These are phyloP conservation scores for Morella rubra DNA, from an alignment of 306 rosid species.

Conservation along the genomic window DNA sequence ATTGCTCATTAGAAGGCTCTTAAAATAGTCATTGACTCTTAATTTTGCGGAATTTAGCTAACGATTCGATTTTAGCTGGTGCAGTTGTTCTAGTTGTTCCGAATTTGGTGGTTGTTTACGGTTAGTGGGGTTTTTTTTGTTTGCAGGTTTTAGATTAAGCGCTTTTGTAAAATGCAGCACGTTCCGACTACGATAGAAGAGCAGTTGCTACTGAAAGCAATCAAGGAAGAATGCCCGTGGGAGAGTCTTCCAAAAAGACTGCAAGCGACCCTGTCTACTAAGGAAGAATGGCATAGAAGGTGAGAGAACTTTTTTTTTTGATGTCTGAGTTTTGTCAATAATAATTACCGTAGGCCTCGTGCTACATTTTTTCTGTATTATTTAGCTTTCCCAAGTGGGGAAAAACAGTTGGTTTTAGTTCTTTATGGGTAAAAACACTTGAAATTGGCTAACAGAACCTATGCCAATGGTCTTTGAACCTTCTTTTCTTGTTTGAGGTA, in stretches of 20 bases:
- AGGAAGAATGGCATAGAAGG: constrained; percentile 91
- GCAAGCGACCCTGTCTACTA: constrained; percentile 63
- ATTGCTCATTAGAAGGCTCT: neutral
- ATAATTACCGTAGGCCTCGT: neutral
- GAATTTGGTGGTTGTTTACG: constrained; percentile 1
- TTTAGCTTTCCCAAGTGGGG: neutral
- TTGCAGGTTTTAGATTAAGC: constrained; percentile 29
- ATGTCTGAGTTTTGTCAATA: constrained; percentile 1
- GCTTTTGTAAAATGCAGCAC: constrained; percentile 63
- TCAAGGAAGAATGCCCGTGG: constrained; percentile 84
- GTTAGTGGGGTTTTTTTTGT: neutral
- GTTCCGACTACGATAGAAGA: constrained; percentile 60
- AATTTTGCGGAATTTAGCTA: neutral
- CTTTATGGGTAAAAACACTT: neutral
- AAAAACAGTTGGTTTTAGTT: neutral
- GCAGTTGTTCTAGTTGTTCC: neutral
- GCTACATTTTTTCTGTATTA: too few species aligned
- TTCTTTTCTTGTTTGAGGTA: neutral
- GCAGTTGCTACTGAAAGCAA: constrained; percentile 63
- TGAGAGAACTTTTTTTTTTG: constrained; percentile 18
- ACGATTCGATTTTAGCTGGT: neutral
- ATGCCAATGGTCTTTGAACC: neutral
- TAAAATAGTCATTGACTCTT: neutral
- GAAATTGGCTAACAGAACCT: neutral
- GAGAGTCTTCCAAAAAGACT: constrained; percentile 83